Base-by-base conservation (phyloP, 1,139 yeast species). In the Tardiomyces digboiensis region DNA sequence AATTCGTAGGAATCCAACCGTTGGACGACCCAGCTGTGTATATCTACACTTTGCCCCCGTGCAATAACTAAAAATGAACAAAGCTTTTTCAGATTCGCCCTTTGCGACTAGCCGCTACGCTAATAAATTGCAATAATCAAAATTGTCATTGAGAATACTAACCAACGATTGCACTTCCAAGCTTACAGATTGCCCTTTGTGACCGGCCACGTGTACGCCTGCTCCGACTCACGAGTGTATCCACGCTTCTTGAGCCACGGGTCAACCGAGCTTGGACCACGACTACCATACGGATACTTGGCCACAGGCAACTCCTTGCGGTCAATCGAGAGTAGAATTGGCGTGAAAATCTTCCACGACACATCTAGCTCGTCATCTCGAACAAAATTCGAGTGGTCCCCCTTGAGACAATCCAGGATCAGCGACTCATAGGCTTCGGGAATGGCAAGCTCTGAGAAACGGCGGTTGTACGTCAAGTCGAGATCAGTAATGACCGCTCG, bases 361-460 rank as follows among this genome's bases (percentile, higher is more conserved):
- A 82, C 80, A 49, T 89, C 97, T 62, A 93, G 77, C 70, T 91
- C 99, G 64, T 91, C 99, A 62, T 89, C 97, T 70, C 98, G 83
- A 36, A 91, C 98, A 64, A 93, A 91, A 70, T 89, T 89, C 49
- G 97, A 83, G 68, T 91, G 98, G 67, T 89, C 95, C 47, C 95
- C 98, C 56, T 79, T 75, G 61, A 82, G 70, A 51, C 91, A 85
- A 65, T 93, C 98, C 65, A 95, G 78, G 56, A 91, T 86, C 57
- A 91, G 78, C 2, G 96, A 84, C 70, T 93, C 98, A 66, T 91
- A 91, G 41, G 97, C 98, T 71, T 89, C 97, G 43, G 98, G 97
- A 58, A 91, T 89, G 46, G 57, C 56, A 68, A 87, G 83, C 60
- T 87, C 83, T 54, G 85, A 72, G 70, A 83, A 93, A 61, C 97